phyloP scores from a whole-genome alignment of 1,139 yeast species.

The Kodamaea sp. region DNA sequence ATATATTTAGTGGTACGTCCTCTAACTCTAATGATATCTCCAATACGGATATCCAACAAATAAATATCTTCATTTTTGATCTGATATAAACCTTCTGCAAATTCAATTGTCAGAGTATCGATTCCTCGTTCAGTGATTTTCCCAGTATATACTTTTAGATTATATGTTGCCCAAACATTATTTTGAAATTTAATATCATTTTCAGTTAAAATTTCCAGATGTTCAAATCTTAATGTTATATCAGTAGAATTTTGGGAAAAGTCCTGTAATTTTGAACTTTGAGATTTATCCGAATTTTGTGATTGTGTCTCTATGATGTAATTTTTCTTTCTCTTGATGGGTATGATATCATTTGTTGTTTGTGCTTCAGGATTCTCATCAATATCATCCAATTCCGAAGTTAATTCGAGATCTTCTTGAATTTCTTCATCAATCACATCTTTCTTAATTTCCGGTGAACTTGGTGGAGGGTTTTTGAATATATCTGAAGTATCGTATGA shows the following conservation, averaged over 20 bases:
- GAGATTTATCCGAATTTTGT: conserved; percentile 1
- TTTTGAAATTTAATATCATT: conserved; percentile 16
- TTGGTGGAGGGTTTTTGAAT: conserved; percentile 10
- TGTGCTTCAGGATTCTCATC: conserved; percentile 5
- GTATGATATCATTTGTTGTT: conserved; percentile 1
- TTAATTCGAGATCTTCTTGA: neutral
- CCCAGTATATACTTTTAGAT: conserved; percentile 38
- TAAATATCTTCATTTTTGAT: conserved; percentile 30
- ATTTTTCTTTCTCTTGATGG: conserved; percentile 5
- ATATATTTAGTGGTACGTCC: conserved; percentile 23
- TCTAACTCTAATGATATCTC: conserved; percentile 26
- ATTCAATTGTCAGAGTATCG: conserved; percentile 29
- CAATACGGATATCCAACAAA: conserved; percentile 35
- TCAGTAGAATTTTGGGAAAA: neutral
- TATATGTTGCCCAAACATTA: conserved; percentile 38
- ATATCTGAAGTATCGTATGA: neutral
- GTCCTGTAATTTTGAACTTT: neutral
- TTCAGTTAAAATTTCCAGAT: conserved; percentile 17
- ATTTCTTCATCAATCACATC: conserved; percentile 3
- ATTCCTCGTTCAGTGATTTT: conserved; percentile 17
- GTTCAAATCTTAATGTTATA: conserved; percentile 20
- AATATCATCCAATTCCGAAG: conserved; percentile 6
- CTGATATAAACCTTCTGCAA: conserved; percentile 29
- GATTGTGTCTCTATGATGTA: conserved; percentile 10
- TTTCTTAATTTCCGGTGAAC: conserved; percentile 1